Evolutionary conservation across 495 filamentous ascomycete species (phyloP), one percentile per base, ranked within the genome.

Genomic region (Talaromyces wortmannii): DNA sequence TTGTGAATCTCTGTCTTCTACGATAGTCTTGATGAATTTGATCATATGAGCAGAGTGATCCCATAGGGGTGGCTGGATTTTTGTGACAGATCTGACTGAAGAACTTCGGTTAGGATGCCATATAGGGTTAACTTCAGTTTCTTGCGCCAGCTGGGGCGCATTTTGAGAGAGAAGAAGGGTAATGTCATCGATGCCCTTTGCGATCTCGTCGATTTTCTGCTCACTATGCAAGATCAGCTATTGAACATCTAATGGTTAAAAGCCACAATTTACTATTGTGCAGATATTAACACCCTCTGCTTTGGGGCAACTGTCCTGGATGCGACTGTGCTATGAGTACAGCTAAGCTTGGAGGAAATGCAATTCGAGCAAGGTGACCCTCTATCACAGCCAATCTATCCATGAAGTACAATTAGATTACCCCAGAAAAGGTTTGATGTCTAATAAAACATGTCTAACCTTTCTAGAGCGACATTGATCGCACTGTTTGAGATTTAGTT

Each of bases 161-260:
- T 36, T 36, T 12, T 36, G 33, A 6, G 33, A 36, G 6, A 65
- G 48, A 12, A 61, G 56, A 40, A 45, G 55, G 46, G 61, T 63
- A 31, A 65, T 63, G 12, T 53, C 48, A 11, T 59, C 58, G 17
- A 65, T 50, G 53, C 50, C 59, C 33, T 53, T 57, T 6, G 61
- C 63, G 40, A 65, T 65, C 7, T 61, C 58, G 18, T 65, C 61
- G 40, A 65, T 63, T 54, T 65, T 65, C 59, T 56, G 61, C 45
- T 65, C 61, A 46, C 62, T 65, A 12, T 30, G n/a, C n/a, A n/a
- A n/a, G n/a, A n/a, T n/a, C n/a, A n/a, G n/a, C n/a, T n/a, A n/a
- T n/a, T n/a, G n/a, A n/a, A n/a, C n/a, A n/a, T n/a, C n/a, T n/a
- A n/a, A n/a, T n/a, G n/a, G n/a, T n/a, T n/a, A n/a, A n/a, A n/a